Evolutionary conservation across 2,329 filamentous ascomycete genomes (phyloP), one percentile per base, ranked within the genome.

Genomic region (Fusarium sp.): DNA sequence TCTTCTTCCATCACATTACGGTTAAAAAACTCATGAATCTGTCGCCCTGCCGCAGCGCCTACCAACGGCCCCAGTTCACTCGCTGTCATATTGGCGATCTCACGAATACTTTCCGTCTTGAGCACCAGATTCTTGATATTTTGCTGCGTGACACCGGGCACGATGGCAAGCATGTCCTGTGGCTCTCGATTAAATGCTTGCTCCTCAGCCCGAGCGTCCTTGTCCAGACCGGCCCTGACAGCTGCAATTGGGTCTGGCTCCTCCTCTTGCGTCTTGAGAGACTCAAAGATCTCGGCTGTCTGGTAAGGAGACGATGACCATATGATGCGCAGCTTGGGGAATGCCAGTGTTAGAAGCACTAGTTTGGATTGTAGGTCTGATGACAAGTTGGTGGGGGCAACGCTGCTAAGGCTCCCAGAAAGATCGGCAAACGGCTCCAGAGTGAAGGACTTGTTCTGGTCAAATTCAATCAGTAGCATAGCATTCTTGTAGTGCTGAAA

Each of bases 381-480:
- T 9, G 78, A 78, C 36, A 79, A 75, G 59, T 80, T 77, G 43
- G 81, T 80, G 0, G 88, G 83, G 49, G 87, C 86, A 44, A 90
- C 83, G 59, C 88, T 85, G 52, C 79, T 82, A 9, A 88, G 75
- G 50, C 83, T 86, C n/a, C 85, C 81, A 9, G 83, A 82, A 49
- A 89, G 70, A 76, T 90, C 88, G 44, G 88, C 88, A 69, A 92
- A 84, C 0, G 90, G 90, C 74, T 94, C 95, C 14, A 99, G 87
- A 1, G 93, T 98, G 76, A 99, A 99, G 4, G 92, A 94, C 75
- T 96, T 97, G 79, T 96, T 94, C 73, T 96, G 91, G 73, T 97
- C 93, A 74, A 99, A 99, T 76, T 99, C 95, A 71, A 99, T 98
- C 39, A 99, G 85, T 7, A 99, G 86, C 85, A 98, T 91, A 0